Base-by-base conservation (phyloP, 2,329 filamentous ascomycete genomes). In the Penicillium sp. region DNA sequence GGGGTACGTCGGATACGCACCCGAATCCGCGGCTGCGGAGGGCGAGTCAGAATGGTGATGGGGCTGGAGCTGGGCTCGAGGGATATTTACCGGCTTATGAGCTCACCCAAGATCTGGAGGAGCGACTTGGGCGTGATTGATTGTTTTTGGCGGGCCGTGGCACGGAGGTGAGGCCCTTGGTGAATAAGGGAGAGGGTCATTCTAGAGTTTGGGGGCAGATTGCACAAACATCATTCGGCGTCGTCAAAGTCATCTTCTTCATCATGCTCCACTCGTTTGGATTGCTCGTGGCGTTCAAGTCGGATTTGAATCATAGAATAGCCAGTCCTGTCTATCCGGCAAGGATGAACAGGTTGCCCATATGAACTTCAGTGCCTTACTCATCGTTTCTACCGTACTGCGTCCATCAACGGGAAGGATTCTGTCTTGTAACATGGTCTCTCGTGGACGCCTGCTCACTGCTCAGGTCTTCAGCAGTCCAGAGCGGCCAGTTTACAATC, bases 1-100 rank as follows among this genome's bases (percentile, higher is more conserved):
- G 95, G 20, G 94, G 95, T 3, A 92, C 87, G 25, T 88, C 87
- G 57, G 92, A 99, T 77, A 99, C 95, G 2, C 85, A 90, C 64
- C 93, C 92, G 0, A 99, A 99, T 72, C 95, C 95, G 10, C 86
- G 85, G 38, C 77, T 96, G 68, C 84, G 81, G 57, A 56, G 69
- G 20, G 12, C 38, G 1, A 37, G 67, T 67, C 28, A 43, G 28
- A 43, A 22, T 17, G 50, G 22, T 2, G 37, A 42, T 42, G 35
- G 22, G 0, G 39, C 5, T 28, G 34, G 17, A 25, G 62, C 31
- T 35, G 63, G 25, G 25, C 25, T 25, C 25, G 25, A 25, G 15
- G 70, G 73, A 1, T 69, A 69, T 60, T 38, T 69, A 17, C 67
- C 67, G 6, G 67, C 67, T 6, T 69, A 69, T 57, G 56, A 67